These are phyloP conservation scores for Blastomyces parvus DNA, from an alignment of 2,329 filamentous ascomycete genomes.

Conservation along the genomic window DNA sequence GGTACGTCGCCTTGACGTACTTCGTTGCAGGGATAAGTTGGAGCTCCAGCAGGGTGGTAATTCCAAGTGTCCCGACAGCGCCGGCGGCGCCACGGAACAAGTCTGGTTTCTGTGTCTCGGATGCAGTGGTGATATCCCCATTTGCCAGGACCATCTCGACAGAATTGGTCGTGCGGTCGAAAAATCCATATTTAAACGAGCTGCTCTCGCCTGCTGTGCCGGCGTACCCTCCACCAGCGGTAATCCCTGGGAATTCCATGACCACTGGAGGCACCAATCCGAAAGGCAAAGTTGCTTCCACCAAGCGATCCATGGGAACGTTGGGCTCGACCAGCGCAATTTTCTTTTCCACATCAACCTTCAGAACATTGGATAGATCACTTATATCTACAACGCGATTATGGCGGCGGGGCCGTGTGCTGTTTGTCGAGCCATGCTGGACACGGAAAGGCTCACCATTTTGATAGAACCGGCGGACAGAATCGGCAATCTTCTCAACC, in stretches of 20 bases:
- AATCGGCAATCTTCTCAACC: constrained; percentile 39
- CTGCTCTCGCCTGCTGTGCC: constrained; percentile 59
- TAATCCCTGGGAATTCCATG: constrained; percentile 64
- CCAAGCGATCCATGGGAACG: constrained; percentile 56
- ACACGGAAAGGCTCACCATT: constrained; percentile 57
- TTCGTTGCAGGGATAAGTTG: constrained; percentile 45
- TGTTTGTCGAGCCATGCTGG: constrained; percentile 68
- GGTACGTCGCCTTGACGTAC: constrained; percentile 55
- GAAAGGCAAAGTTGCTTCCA: constrained; percentile 47
- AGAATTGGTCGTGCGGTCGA: constrained; percentile 52
- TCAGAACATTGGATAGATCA: constrained; percentile 45
- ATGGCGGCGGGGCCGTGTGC: constrained; percentile 52
- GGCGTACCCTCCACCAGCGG: constrained; percentile 56
- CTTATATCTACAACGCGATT: constrained; percentile 19
- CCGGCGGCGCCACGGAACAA: constrained; percentile 52
- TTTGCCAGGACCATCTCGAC: constrained; percentile 56
- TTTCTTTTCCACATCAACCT: constrained; percentile 44
- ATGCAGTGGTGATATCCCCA: constrained; percentile 46
- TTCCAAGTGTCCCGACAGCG: constrained; percentile 51
- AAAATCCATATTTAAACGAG: constrained; percentile 57
- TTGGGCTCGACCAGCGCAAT: constrained; percentile 62
- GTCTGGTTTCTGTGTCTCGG: constrained; percentile 40
- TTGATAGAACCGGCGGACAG: constrained; percentile 40
- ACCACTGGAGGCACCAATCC: constrained; percentile 55
- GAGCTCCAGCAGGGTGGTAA: constrained; percentile 53